These are phyloP conservation scores for Ensete ventricosum DNA, from an alignment of 176 grass and related monocot species.

Conservation along the genomic window DNA sequence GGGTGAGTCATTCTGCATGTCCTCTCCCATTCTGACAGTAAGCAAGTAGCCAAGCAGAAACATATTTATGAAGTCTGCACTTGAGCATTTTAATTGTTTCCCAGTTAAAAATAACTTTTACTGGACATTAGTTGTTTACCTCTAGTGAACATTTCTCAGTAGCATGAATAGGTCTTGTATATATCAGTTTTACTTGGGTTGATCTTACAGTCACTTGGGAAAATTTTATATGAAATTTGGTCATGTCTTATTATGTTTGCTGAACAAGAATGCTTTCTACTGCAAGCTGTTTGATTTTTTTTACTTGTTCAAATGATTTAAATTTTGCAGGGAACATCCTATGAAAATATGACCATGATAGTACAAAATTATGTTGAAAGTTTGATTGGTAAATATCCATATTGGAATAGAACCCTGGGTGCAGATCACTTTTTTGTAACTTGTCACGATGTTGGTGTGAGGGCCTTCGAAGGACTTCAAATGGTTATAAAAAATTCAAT, in stretches of 20 bases:
- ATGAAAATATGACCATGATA: slow-evolving; percentile 94
- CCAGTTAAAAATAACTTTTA: too few relatives aligned
- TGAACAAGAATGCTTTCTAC: neutral
- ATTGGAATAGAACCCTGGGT: slow-evolving; percentile 92
- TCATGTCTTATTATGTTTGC: neutral
- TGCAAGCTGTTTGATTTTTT: neutral
- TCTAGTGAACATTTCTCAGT: neutral
- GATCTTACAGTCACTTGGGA: neutral
- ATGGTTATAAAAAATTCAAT: slow-evolving; percentile 84
- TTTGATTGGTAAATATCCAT: slow-evolving; percentile 88
- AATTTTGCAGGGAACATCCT: slow-evolving; percentile 68
- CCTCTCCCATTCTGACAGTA: too few relatives aligned
- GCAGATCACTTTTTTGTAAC: slow-evolving; percentile 87
- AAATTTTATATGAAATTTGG: neutral
- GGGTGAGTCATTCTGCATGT: too few relatives aligned
- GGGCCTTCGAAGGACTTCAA: slow-evolving; percentile 80
- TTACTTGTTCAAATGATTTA: slow-evolving; percentile 16
- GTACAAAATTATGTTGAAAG: slow-evolving; percentile 64
- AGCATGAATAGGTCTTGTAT: neutral
- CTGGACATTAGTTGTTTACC: too few relatives aligned
- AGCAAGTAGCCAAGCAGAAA: too few relatives aligned
- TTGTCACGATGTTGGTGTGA: slow-evolving; percentile 94
- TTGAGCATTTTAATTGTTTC: too few relatives aligned
- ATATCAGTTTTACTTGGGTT: neutral
- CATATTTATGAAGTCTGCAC: too few relatives aligned